phyloP scores from a whole-genome alignment of 441 rosid species.

The Pelargonium myrrhifolium region DNA sequence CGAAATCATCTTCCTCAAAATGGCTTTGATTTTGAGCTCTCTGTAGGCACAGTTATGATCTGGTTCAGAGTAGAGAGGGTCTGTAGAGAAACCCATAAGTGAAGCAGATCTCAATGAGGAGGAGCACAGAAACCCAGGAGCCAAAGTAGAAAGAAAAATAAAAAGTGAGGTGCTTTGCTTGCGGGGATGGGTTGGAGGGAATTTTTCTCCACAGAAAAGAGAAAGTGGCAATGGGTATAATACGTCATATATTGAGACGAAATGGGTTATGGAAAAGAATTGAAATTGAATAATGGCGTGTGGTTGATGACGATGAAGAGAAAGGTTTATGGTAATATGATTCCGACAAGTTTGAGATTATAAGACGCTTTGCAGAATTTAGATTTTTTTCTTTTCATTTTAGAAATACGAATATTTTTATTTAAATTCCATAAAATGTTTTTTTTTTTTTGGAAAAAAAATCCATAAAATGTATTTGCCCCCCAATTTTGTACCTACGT shows the following conservation, averaged over 20 bases:
- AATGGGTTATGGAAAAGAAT: background rate
- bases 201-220: background rate
- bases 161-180: constrained; percentile 3
- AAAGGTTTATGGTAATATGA: background rate
- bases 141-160: constrained; percentile 22
- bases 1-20: constrained; percentile 48
- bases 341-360: too few species aligned
- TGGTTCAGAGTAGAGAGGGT: too few species aligned
- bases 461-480: too few species aligned
- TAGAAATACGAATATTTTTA: too few species aligned
- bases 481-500: too few species aligned
- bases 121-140: constrained; percentile 38
- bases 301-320: background rate
- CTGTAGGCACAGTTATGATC: constrained; percentile 32
- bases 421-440: too few species aligned
- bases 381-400: too few species aligned
- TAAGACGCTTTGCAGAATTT: too few species aligned
- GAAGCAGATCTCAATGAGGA: constrained; percentile 51
- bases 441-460: too few species aligned
- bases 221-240: background rate
- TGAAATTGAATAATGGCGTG: constrained; percentile 4
- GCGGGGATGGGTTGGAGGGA: background rate
- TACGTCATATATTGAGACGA: background rate
- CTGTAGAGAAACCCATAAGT: too few species aligned
- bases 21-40: constrained; percentile 34